Evolutionary conservation across 352 stramenopile species (phyloP), one percentile per base, ranked within the genome.

Genomic region (Globisporangium radiosum): DNA sequence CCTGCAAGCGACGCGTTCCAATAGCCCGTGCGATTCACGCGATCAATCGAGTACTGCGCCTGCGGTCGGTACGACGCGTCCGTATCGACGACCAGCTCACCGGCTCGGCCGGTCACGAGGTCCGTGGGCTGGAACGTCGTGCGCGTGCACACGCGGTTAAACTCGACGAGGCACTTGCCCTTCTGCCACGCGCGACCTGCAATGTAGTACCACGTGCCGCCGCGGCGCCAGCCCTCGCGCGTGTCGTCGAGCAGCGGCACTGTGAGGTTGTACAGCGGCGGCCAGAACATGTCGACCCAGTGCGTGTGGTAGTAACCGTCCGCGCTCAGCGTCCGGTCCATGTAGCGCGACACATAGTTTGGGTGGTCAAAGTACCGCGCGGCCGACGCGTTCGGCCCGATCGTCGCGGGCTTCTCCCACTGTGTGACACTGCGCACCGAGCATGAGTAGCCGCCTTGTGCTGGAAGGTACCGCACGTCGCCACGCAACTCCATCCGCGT

Each of bases 291-390:
- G 33, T 69, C 70, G 19, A 74, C 62, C 92, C 92, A 98, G 25
- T 87, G 69, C 5, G 92, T 97, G 67, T 97, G 93, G 48, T 79
- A 82, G 17, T 80, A 65, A 33, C 81, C 85, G 68, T 98, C 90
- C 25, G 63, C 69, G 51, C 90, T 90, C 51, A 81, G 55, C 38
- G 70, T 74, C 56, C 69, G 75, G 75, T 98, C 85, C 96, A 99
- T 99, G 69, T 98, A 98, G 13, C 76, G 82, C 13, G 92, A 98
- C 57, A 95, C 98, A 58, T 98, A 99, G 72, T 99, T 99, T 4
- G 96, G 91, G 64, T 98, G 92, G 54, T 97, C 70, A 39, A 94
- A 92, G 55, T 98, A 85, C 48, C 72, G 87, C n/a, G 76, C 72
- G 0, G 87, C 52, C 8, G 80, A 91, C 5, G 70, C 78, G 47